These are phyloP conservation scores for Halophytophthora batemanensis DNA, from an alignment of 352 stramenopile species.

Conservation along the genomic window DNA sequence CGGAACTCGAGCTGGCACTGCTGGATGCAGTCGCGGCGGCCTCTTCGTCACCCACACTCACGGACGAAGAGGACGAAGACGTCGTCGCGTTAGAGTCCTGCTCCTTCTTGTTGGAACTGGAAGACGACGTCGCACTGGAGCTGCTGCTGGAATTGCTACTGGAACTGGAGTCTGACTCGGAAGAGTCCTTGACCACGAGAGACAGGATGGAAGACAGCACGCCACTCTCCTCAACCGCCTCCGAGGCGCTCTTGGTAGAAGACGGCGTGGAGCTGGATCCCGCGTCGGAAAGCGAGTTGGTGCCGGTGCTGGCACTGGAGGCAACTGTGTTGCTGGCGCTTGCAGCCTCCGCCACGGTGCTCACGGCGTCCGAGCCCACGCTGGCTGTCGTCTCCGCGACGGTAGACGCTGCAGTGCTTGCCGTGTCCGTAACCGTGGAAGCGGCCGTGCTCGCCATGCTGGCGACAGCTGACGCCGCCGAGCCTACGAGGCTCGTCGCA, in stretches of 20 bases:
- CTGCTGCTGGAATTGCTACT: slow-evolving; percentile 14
- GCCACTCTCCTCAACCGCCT: neutral
- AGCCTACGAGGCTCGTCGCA: neutral
- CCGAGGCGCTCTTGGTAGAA: slow-evolving; percentile 15
- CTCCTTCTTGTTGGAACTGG: too few species aligned
- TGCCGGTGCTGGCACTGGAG: neutral
- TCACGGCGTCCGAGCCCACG: neutral
- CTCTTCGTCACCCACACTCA: too few species aligned
- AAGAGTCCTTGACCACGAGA: neutral
- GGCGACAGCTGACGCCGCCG: neutral
- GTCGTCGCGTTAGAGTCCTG: too few species aligned
- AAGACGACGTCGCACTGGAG: too few species aligned
- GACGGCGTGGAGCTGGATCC: slow-evolving; percentile 11
- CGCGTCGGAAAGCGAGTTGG: slow-evolving; percentile 11
- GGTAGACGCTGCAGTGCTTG: neutral
- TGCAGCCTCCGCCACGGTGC: neutral
- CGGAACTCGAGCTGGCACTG: slow-evolving; percentile 13
- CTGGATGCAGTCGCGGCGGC: slow-evolving; percentile 4
- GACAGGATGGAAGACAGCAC: too few species aligned
- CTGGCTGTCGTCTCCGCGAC: neutral
- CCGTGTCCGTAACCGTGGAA: neutral
- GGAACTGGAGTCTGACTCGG: slow-evolving; percentile 1
- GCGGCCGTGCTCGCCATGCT: slow-evolving; percentile 1
- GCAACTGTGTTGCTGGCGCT: neutral
- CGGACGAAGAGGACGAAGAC: too few species aligned